phyloP scores from a whole-genome alignment of 305 asterid species.

The Fraxinus angustifolia region DNA sequence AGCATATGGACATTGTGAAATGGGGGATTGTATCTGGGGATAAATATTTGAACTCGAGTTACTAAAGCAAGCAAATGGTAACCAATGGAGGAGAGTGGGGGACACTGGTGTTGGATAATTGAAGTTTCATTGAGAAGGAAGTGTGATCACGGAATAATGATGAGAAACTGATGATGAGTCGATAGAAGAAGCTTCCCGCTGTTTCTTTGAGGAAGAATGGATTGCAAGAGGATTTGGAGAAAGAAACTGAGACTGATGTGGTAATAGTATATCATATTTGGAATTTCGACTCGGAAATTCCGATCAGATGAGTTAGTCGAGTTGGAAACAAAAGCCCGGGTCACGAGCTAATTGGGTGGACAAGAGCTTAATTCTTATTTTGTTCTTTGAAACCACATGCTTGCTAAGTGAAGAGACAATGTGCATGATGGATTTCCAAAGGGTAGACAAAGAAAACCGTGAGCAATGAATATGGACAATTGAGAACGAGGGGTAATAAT shows the following conservation, averaged over 20 bases:
- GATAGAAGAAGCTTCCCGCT: neutral
- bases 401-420: too few species aligned
- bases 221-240: neutral
- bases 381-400: too few species aligned
- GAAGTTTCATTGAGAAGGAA: neutral
- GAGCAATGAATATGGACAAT: too few species aligned
- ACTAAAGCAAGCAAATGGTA: neutral
- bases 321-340: too few species aligned
- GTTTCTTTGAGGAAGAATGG: neutral
- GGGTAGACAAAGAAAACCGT: too few species aligned
- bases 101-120: neutral
- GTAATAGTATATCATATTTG: too few species aligned
- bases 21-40: neutral
- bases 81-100: neutral
- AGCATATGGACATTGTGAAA: neutral
- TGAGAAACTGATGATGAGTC: neutral
- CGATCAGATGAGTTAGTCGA: too few species aligned
- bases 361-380: too few species aligned
- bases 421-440: too few species aligned
- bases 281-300: too few species aligned
- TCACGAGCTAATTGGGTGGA: too few species aligned
- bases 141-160: neutral
- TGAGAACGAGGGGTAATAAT: too few species aligned
- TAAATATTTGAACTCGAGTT: neutral
- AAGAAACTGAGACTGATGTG: neutral